Percentiles rank a stretch among this genome's conserved stretches.
These are phyloP conservation scores for Neurospora terricola DNA, from an alignment of 495 filamentous ascomycete genomes.

Conservation along the genomic window DNA sequence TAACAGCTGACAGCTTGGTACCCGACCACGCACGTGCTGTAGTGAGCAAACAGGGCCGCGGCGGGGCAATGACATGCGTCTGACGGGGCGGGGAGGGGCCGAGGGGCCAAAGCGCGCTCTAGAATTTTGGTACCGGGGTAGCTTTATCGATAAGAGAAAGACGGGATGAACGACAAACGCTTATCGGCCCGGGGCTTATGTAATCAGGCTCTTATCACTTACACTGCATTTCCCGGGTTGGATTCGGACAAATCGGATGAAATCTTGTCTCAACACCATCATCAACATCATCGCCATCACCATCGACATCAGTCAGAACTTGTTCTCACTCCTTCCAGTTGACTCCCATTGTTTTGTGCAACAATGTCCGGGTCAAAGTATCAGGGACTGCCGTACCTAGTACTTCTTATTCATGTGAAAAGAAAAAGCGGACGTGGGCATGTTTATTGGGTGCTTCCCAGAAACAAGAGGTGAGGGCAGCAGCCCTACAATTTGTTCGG, in stretches of 20 bases:
- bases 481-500: background rate
- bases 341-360: background rate
- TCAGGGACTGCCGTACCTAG: background rate
- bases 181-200: background rate
- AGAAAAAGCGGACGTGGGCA: background rate
- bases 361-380: background rate
- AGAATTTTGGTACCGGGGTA: background rate
- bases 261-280: background rate
- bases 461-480: background rate
- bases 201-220: background rate
- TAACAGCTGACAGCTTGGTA: background rate
- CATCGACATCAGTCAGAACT: background rate
- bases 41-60: background rate
- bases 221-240: background rate
- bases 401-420: background rate
- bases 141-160: background rate
- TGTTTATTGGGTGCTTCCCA: background rate
- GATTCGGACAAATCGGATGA: background rate
- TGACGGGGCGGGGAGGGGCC: background rate
- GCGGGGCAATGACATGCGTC: background rate
- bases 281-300: background rate
- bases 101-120: background rate
- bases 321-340: background rate
- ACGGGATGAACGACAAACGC: background rate
- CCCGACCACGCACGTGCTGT: background rate